Evolutionary conservation across 2,329 filamentous ascomycete species (phyloP).

Genomic region (Aspergillus niger): DNA sequence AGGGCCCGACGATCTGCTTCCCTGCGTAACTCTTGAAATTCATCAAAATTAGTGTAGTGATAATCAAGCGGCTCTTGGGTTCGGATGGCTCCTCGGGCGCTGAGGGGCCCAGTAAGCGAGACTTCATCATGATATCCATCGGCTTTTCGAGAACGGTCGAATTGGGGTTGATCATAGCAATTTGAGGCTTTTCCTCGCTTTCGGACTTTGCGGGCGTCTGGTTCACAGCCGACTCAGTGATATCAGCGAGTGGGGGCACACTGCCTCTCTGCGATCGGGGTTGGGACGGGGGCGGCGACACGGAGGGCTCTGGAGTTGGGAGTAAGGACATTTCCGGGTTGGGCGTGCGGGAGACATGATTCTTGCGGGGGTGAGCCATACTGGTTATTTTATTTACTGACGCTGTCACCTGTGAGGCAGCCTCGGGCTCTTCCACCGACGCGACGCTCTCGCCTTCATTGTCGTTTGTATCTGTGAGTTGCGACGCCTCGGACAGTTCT

Average conservation of each 20-base stretch:
- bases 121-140: conserved; percentile 91
- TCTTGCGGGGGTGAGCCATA: conserved; percentile 45
- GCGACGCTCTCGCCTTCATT: conserved; percentile 29
- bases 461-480: conserved; percentile 48
- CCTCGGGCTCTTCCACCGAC: conserved; percentile 51
- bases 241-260: conserved; percentile 69
- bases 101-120: conserved; percentile 67
- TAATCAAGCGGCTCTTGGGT: conserved; percentile 84
- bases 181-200: conserved; percentile 51
- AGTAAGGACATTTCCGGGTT: conserved; percentile 44
- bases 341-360: conserved; percentile 45
- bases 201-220: conserved; percentile 52
- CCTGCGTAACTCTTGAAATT: conserved; percentile 99
- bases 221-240: conserved; percentile 69
- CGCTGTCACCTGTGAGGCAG: conserved; percentile 55
- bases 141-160: conserved; percentile 80
- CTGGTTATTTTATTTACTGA: conserved; percentile 71
- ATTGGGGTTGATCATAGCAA: conserved; percentile 70
- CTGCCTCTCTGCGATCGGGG: conserved; percentile 43
- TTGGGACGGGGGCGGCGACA: conserved; percentile 54
- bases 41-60: conserved; percentile 85
- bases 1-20: conserved; percentile 90
- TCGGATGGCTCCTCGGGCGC: conserved; percentile 71
- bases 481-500: conserved; percentile 61
- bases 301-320: conserved; percentile 55